phyloP scores from a whole-genome alignment of 2,329 filamentous ascomycete genomes.

The Cladosporium sp. region DNA sequence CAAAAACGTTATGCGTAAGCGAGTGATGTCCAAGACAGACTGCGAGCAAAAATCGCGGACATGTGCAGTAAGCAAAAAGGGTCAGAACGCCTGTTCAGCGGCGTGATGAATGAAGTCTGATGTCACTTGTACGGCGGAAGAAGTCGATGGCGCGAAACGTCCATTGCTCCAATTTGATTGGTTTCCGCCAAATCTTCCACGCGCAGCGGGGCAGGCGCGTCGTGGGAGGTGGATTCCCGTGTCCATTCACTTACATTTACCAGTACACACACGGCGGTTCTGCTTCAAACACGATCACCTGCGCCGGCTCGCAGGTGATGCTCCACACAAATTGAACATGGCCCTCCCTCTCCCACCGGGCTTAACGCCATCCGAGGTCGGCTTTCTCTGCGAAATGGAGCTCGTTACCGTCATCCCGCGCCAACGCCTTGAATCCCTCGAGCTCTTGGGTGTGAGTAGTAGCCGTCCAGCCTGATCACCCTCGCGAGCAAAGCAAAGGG shows the following conservation, averaged over 20 bases:
- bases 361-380: conserved; percentile 79
- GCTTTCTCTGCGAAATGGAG: conserved; percentile 97
- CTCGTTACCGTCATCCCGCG: conserved; percentile 87
- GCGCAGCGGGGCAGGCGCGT: conserved; percentile 5
- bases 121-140: not conserved
- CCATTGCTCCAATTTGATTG: not conserved
- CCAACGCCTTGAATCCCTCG: conserved; percentile 78
- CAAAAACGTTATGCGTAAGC: not conserved
- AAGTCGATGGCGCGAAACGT: too few relatives aligned
- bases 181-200: not conserved
- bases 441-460: conserved; percentile 72
- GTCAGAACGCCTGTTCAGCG: too few relatives aligned
- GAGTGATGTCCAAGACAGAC: not conserved
- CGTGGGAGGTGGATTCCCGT: too few relatives aligned
- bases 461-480: conserved; percentile 17
- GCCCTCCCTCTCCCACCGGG: conserved; percentile 57
- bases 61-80: not conserved
- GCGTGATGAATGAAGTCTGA: not conserved
- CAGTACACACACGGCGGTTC: too few relatives aligned
- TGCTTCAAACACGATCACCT: not conserved
- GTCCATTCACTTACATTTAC: too few relatives aligned
- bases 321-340: conserved; percentile 36
- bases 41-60: not conserved
- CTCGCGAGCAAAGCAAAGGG: conserved; percentile 14
- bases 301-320: not conserved